phyloP scores from a whole-genome alignment of 2,329 filamentous ascomycete species.

The Arthrobotrys sphaeroides region DNA sequence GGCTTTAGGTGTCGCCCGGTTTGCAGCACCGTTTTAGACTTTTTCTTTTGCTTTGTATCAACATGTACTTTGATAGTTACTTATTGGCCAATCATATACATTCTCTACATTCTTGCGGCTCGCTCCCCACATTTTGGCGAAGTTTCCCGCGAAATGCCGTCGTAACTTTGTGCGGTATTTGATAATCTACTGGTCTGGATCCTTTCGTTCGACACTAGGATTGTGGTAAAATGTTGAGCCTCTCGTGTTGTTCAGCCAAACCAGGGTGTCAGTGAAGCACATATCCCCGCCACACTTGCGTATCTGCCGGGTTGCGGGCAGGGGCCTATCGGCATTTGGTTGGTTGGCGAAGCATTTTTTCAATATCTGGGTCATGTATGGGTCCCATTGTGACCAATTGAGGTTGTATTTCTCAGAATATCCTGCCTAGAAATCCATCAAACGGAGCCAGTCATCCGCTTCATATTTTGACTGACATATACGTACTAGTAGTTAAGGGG shows the following conservation, averaged over 20 bases:
- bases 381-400: slow-evolving; percentile 43
- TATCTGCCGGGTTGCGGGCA: slow-evolving; percentile 41
- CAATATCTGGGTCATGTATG: slow-evolving; percentile 8
- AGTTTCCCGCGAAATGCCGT: slow-evolving; percentile 32
- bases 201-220: slow-evolving; percentile 23
- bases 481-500: not conserved
- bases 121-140: not conserved
- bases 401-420: slow-evolving; percentile 20
- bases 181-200: slow-evolving; percentile 43
- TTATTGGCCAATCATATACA: slow-evolving; percentile 28
- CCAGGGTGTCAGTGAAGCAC: slow-evolving; percentile 14
- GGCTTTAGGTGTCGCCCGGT: slow-evolving; percentile 22
- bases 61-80: slow-evolving; percentile 42
- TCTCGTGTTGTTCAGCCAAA: slow-evolving; percentile 53
- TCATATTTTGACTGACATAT: slow-evolving; percentile 28
- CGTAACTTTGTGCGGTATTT: slow-evolving; percentile 27
- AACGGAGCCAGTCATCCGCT: slow-evolving; percentile 33
- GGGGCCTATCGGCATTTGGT: slow-evolving; percentile 37
- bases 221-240: slow-evolving; percentile 47
- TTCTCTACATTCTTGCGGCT: slow-evolving; percentile 21
- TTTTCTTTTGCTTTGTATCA: slow-evolving; percentile 34
- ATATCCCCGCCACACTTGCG: slow-evolving; percentile 30
- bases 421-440: slow-evolving; percentile 14
- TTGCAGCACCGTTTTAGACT: not conserved
- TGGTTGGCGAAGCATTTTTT: slow-evolving; percentile 21